Conservation (phyloP, 2,329 filamentous ascomycete species). For the Arthrobotrys musiformis region DNA sequence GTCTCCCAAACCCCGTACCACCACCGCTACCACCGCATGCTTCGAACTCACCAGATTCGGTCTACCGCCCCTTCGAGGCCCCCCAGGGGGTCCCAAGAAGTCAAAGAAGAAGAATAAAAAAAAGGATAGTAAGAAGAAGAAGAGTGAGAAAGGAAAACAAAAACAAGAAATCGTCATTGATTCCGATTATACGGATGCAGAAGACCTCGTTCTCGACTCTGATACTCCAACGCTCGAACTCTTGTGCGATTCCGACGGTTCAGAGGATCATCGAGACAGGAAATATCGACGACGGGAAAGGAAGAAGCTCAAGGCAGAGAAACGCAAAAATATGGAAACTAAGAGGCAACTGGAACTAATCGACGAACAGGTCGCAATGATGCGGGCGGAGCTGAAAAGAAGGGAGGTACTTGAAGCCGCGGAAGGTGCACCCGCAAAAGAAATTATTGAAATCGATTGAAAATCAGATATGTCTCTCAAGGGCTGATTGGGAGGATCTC, state of each 20-base stretch:
- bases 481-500: not conserved
- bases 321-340: slow-evolving; percentile 16
- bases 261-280: slow-evolving; percentile 30
- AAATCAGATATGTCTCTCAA: no score
- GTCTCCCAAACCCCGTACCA: no score
- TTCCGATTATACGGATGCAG: slow-evolving; percentile 28
- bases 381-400: not conserved
- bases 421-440: no score
- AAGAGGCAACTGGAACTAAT: slow-evolving; percentile 11
- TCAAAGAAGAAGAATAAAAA: no score
- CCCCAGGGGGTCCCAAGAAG: no score
- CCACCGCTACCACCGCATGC: not conserved
- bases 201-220: slow-evolving; percentile 31
- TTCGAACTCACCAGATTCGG: slow-evolving; percentile 18
- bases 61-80: not conserved
- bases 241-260: slow-evolving; percentile 19
- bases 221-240: slow-evolving; percentile 49
- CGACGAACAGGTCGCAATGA: not conserved
- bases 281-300: slow-evolving; percentile 51
- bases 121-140: not conserved
- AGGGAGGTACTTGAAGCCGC: not conserved
- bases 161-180: not conserved
- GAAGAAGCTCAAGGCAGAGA: slow-evolving; percentile 45
- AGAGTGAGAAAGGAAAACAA: not conserved
- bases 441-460: no score